These are phyloP conservation scores for Monosporascus sp. DNA, from an alignment of 2,329 filamentous ascomycete genomes.

Conservation along the genomic window DNA sequence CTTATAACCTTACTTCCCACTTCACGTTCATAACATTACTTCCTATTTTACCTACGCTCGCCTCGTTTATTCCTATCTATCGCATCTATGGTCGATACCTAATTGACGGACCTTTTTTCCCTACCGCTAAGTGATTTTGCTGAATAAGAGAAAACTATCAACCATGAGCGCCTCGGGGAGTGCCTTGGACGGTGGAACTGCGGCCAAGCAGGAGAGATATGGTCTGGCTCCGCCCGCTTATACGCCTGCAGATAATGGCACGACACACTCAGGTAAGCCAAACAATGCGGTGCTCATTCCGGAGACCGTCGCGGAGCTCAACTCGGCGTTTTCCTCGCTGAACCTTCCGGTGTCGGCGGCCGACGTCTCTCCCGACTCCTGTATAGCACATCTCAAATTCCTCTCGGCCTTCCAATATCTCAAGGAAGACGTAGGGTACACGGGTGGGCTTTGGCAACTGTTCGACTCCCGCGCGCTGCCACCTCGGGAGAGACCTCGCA, in stretches of 20 bases:
- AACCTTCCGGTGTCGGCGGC: slow-evolving; percentile 23
- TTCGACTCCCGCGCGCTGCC: slow-evolving; percentile 38
- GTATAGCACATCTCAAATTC: slow-evolving; percentile 69
- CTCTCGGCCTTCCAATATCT: slow-evolving; percentile 63
- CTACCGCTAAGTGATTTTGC: slow-evolving; percentile 3
- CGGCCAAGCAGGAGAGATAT: not conserved
- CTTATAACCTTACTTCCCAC: too few species aligned
- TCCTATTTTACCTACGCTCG: too few species aligned
- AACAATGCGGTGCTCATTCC: slow-evolving; percentile 4
- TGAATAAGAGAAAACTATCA: too few species aligned
- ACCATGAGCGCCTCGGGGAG: not conserved
- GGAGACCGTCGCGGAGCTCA: slow-evolving; percentile 15
- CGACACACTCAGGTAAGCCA: not conserved
- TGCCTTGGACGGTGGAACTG: not conserved
- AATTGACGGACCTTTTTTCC: too few species aligned
- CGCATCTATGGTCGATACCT: too few species aligned
- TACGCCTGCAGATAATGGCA: not conserved
- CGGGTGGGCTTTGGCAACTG: slow-evolving; percentile 63
- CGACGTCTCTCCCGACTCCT: slow-evolving; percentile 47
- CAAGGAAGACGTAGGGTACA: slow-evolving; percentile 61
- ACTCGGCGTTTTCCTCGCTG: slow-evolving; percentile 33
- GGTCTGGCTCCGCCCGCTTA: not conserved
- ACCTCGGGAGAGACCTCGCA: slow-evolving; percentile 3
- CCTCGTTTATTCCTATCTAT: too few species aligned
- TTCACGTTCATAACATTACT: too few species aligned